phyloP scores from a whole-genome alignment of 2,329 filamentous ascomycete species.

The Fusarium subtropicale region DNA sequence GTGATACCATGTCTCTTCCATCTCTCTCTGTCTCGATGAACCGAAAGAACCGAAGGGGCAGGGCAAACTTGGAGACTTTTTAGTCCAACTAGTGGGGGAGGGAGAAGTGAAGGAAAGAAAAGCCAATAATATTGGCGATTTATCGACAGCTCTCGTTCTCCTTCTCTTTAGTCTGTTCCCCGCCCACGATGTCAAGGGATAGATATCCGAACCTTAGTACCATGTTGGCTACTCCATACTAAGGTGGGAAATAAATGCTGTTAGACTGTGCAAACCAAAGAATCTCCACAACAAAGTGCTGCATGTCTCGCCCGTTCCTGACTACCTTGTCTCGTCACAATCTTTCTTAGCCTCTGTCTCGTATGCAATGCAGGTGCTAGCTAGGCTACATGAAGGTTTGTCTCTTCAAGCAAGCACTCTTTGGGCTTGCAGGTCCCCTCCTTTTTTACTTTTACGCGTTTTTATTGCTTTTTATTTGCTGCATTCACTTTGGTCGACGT shows the following conservation, averaged over 20 bases:
- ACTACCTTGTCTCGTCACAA: conserved; percentile 33
- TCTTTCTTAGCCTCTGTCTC: conserved; percentile 13
- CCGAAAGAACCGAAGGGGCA: conserved; percentile 11
- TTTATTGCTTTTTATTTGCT: conserved; percentile 22
- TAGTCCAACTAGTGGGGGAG: conserved; percentile 12
- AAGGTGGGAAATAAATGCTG: background rate
- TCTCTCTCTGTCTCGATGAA: background rate
- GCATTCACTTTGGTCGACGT: conserved; percentile 16
- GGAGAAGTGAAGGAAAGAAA: conserved; percentile 17
- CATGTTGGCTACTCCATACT: background rate
- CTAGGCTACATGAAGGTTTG: background rate
- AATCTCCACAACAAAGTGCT: conserved; percentile 2
- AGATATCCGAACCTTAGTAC: background rate
- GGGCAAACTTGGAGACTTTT: background rate
- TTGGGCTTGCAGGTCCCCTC: background rate
- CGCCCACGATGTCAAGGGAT: conserved; percentile 34
- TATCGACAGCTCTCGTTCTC: conserved; percentile 28
- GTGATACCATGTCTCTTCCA: conserved; percentile 16
- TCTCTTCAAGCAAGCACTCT: conserved; percentile 27
- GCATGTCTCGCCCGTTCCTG: conserved; percentile 34
- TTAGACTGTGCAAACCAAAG: background rate
- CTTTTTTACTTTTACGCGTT: conserved; percentile 1
- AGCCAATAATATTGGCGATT: conserved; percentile 41
- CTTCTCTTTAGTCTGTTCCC: conserved; percentile 9
- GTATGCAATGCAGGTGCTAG: conserved; percentile 10